Base-by-base conservation (phyloP, 306 rosid species). In the Senna tora region DNA sequence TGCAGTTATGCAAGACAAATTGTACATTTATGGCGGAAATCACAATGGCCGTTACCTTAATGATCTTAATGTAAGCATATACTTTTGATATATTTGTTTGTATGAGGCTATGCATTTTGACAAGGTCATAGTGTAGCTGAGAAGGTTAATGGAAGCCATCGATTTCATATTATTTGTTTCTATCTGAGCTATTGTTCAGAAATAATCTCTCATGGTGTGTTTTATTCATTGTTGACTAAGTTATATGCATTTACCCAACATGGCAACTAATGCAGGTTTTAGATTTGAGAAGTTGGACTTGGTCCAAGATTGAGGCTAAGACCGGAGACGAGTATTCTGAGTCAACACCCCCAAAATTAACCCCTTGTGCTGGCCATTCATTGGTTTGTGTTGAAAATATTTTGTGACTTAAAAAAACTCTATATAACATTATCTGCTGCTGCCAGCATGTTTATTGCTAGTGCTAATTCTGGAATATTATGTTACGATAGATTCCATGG, bases 11-110 rank as follows among this genome's bases (percentile, higher is more conserved):
- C 94, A 76, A 81, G 91, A 90, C 75, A 89, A 85, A 88, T 80
- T 92, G 90, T 92, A 92, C 80, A 82, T 92, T 72, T 81, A 84
- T 88, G 98, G 98, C 15, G 98, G 98, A 84, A 92, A 90, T 81
- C 95, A 92, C 84, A 92, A 92, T 72, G 98, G 98, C 65, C 98
- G 96, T 74, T 92, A 92, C 84, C 95, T 92, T 50, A 92, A 75
- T 82, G 98, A 92, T 83, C 84, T 92, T 65, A 87, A 86, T 60
- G 98, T 92, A 82, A 90, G 96, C 70, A 73, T 63, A 80, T 67
- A 80, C 67, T 39, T 30, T 61, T 7, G 17, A 41, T 50, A 57
- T 53, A 49, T 63, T 10, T 54, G 64, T 52, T 52, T 57, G 49
- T 43, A 62, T 49, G 38, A 51, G 38, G 15, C 61, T 42, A 43